These are phyloP conservation scores for Ogataea ganodermae DNA, from an alignment of 805 yeast genomes.

Conservation along the genomic window DNA sequence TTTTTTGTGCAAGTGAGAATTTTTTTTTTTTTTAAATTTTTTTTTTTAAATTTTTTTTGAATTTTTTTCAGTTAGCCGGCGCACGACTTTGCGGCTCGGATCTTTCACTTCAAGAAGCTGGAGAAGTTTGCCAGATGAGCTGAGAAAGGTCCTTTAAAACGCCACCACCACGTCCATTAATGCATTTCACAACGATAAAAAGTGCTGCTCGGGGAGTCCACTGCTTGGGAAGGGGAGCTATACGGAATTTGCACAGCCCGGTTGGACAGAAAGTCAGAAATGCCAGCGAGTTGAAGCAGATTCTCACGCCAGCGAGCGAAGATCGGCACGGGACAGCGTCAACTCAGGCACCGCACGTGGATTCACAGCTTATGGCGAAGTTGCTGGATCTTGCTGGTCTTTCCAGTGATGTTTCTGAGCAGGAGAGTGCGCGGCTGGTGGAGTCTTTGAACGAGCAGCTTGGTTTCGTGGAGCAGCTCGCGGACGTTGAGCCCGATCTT, in stretches of 20 bases:
- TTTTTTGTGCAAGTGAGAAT: slow-evolving; percentile 14
- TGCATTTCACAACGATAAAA: too few relatives aligned
- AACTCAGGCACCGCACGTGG: slow-evolving; percentile 9
- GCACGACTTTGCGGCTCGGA: slow-evolving; percentile 11
- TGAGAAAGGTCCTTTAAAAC: too few relatives aligned
- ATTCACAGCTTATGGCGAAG: slow-evolving; percentile 27
- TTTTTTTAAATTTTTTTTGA: slow-evolving; percentile 8
- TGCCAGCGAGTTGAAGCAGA: slow-evolving; percentile 34
- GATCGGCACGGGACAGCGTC: slow-evolving; percentile 10
- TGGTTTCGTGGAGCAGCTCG: slow-evolving; percentile 49
- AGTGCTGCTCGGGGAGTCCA: too few relatives aligned
- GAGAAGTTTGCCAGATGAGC: too few relatives aligned
- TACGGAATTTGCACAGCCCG: too few relatives aligned
- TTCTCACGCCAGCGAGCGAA: too few relatives aligned
- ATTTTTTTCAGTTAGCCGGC: too few relatives aligned
- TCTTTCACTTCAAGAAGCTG: too few relatives aligned
- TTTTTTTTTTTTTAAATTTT: slow-evolving; percentile 12
- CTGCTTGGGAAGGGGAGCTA: too few relatives aligned
- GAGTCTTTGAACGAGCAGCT: slow-evolving; percentile 48
- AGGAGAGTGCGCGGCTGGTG: slow-evolving; percentile 36
- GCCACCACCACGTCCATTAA: too few relatives aligned
- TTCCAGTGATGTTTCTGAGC: slow-evolving; percentile 30
- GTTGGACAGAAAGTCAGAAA: too few relatives aligned
- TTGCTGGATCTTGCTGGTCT: slow-evolving; percentile 53
- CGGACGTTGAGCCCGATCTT: slow-evolving; percentile 31